phyloP scores from a whole-genome alignment of 192 early-diverging fungal genomes.

The Coemansia asiatica region DNA sequence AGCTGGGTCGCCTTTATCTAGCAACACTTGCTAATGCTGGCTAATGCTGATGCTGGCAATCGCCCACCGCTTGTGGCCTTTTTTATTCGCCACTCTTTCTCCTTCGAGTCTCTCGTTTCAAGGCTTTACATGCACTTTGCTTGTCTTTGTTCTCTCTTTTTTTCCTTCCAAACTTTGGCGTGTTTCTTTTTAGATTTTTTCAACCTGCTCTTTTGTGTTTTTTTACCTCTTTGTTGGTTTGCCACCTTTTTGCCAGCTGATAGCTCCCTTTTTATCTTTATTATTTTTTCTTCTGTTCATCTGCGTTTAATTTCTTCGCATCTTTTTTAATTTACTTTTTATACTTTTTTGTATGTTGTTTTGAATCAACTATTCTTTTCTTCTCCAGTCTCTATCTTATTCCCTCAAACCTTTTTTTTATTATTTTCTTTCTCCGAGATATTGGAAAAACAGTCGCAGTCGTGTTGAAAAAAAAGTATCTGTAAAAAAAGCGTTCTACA shows the following conservation, averaged over 20 bases:
- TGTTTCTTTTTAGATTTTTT: background rate
- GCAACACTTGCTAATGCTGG: too few species aligned
- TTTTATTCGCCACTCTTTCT: too few species aligned
- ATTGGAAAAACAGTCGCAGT: background rate
- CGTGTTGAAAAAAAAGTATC: background rate
- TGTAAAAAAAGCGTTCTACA: conserved; percentile 4
- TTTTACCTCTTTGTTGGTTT: background rate
- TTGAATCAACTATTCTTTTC: background rate
- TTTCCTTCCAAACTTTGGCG: background rate
- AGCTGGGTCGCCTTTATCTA: background rate
- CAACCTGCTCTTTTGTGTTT: background rate
- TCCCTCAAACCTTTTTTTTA: background rate
- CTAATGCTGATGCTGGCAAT: too few species aligned
- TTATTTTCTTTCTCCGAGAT: background rate
- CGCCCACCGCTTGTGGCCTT: too few species aligned
- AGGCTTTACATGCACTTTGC: too few species aligned
- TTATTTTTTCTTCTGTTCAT: conserved; percentile 10
- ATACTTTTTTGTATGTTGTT: conserved; percentile 1
- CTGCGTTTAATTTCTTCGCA: conserved; percentile 9
- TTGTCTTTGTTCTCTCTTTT: background rate
- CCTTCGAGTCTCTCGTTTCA: too few species aligned
- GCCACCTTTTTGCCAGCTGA: background rate
- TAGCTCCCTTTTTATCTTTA: conserved; percentile 1
- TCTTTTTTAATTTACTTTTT: conserved; percentile 13
- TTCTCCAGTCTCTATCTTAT: background rate